These are phyloP conservation scores for Pythium pyrilobum DNA, from an alignment of 352 stramenopile genomes.

Conservation along the genomic window DNA sequence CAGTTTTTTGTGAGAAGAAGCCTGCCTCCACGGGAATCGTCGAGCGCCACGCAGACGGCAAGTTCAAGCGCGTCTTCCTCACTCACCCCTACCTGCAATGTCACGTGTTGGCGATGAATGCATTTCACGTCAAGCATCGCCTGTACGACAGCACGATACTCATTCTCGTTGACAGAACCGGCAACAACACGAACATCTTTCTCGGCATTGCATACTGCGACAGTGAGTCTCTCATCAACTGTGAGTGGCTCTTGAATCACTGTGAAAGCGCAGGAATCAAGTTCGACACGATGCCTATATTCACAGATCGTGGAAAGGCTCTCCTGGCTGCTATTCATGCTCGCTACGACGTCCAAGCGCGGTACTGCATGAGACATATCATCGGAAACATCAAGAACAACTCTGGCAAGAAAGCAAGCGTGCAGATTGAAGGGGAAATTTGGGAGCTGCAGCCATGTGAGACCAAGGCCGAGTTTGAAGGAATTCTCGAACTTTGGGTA, in stretches of 20 bases:
- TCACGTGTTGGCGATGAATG: conserved; percentile 9
- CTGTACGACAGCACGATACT: conserved; percentile 5
- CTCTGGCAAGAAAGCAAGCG: not conserved
- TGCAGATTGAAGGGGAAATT: not conserved
- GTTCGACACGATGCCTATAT: conserved; percentile 5
- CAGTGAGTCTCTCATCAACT: conserved; percentile 5
- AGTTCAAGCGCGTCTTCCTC: not conserved
- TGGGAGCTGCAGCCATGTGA: too few species aligned
- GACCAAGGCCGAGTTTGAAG: conserved; percentile 2
- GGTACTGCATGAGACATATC: too few species aligned
- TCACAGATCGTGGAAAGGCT: conserved; percentile 6
- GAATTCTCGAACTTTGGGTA: not conserved
- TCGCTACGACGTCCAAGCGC: too few species aligned
- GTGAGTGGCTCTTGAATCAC: conserved; percentile 1
- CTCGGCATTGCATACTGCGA: conserved; percentile 8
- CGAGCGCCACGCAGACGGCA: not conserved
- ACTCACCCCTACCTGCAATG: not conserved
- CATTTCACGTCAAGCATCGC: conserved; percentile 1
- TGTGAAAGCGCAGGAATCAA: not conserved
- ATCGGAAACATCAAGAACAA: conserved; percentile 5
- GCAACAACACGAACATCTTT: conserved; percentile 9
- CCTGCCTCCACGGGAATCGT: too few species aligned
- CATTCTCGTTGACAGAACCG: conserved; percentile 8
- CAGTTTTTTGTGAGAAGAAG: too few species aligned
- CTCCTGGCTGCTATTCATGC: conserved; percentile 8